These are phyloP conservation scores for Pseudotulostoma volvatum DNA, from an alignment of 495 filamentous ascomycete genomes.

Conservation along the genomic window DNA sequence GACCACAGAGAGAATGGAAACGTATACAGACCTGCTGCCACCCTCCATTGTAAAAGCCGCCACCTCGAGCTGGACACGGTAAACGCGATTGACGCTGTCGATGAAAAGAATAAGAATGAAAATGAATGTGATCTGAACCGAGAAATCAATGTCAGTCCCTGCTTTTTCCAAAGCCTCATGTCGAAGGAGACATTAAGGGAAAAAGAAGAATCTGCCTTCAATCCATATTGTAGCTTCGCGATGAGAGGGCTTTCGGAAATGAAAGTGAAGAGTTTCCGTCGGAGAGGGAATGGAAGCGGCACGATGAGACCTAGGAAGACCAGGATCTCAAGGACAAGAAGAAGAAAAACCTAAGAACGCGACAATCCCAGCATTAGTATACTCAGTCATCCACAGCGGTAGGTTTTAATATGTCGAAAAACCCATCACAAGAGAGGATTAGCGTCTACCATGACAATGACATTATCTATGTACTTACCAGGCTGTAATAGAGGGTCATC, in stretches of 20 bases:
- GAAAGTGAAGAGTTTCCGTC: slow-evolving; percentile 81
- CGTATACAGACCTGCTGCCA: slow-evolving; percentile 23
- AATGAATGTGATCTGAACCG: slow-evolving; percentile 80
- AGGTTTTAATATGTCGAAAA: slow-evolving; percentile 2
- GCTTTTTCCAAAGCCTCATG: neutral
- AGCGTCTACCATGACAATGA: slow-evolving; percentile 2
- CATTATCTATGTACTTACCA: slow-evolving; percentile 45
- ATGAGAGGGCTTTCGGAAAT: slow-evolving; percentile 75
- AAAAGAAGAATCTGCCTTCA: slow-evolving; percentile 39
- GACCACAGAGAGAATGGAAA: slow-evolving; percentile 2
- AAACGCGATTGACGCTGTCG: slow-evolving; percentile 97
- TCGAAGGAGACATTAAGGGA: neutral
- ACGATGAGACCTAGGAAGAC: slow-evolving; percentile 86
- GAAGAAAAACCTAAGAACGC: slow-evolving; percentile 68
- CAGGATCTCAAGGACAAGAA: slow-evolving; percentile 84
- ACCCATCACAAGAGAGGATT: slow-evolving; percentile 1
- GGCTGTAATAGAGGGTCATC: slow-evolving; percentile 98
- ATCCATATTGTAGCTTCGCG: slow-evolving; percentile 65
- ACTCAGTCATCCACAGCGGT: neutral
- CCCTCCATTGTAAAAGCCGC: slow-evolving; percentile 38
- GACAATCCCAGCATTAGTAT: neutral
- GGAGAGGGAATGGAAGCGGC: slow-evolving; percentile 73
- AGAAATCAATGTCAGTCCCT: too few relatives aligned
- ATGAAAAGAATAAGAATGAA: slow-evolving; percentile 97
- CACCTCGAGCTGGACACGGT: slow-evolving; percentile 84